Conservation (phyloP, 1,284 basidiomycete genomes). For the Cryptococcus sp. region DNA sequence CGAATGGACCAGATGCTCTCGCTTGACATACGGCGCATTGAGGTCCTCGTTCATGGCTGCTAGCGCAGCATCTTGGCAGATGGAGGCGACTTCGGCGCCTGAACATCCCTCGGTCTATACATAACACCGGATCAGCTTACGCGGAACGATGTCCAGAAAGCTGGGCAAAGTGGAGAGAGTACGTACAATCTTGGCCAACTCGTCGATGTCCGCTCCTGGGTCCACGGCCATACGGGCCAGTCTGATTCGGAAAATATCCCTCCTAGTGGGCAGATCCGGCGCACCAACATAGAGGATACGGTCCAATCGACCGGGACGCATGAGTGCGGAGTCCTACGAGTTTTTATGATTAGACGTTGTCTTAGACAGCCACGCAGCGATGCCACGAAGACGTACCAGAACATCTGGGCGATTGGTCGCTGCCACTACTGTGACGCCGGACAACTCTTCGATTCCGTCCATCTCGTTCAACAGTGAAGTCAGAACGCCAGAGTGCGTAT, state of each 20-base stretch:
- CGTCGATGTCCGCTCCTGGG: slow-evolving; percentile 65
- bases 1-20: slow-evolving; percentile 72
- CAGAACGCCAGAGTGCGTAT: slow-evolving; percentile 76
- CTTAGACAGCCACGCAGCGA: neutral
- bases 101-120: slow-evolving; percentile 88
- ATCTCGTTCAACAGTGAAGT: slow-evolving; percentile 95
- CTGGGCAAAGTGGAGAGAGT: neutral
- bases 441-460: slow-evolving; percentile 93
- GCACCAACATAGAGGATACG: slow-evolving; percentile 93
- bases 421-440: slow-evolving; percentile 90
- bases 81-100: slow-evolving; percentile 86
- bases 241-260: slow-evolving; percentile 81
- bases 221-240: slow-evolving; percentile 78
- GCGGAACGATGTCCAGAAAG: neutral
- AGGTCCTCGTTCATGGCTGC: slow-evolving; percentile 85
- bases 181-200: slow-evolving; percentile 73
- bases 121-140: neutral
- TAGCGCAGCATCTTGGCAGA: slow-evolving; percentile 96
- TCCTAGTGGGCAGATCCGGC: slow-evolving; percentile 74
- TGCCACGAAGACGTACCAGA: slow-evolving; percentile 63
- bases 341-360: slow-evolving; percentile 58
- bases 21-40: slow-evolving; percentile 70
- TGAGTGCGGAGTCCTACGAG: slow-evolving; percentile 82
- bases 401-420: slow-evolving; percentile 95
- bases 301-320: slow-evolving; percentile 95